phyloP scores from a whole-genome alignment of 805 yeast species.

The Candida sanyiensis region DNA sequence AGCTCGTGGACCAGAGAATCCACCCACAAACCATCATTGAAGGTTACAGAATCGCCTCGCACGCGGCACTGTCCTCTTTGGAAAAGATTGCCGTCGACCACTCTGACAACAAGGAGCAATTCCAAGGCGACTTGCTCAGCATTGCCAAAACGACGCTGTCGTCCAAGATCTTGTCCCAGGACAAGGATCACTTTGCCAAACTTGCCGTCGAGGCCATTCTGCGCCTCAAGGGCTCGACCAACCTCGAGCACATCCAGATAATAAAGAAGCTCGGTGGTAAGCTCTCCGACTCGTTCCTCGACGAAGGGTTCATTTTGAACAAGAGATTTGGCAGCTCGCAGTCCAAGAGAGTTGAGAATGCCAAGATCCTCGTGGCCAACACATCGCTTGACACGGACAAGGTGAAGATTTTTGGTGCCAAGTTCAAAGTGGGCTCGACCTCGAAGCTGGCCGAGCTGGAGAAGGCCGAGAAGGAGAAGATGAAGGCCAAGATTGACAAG shows the following conservation, averaged over 20 bases:
- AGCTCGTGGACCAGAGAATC: constrained; percentile 82
- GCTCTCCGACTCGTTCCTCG: constrained; percentile 84
- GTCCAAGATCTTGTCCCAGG: constrained; percentile 91
- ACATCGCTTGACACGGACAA: constrained; percentile 97
- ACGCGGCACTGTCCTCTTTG: constrained; percentile 79
- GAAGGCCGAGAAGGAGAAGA: constrained; percentile 88
- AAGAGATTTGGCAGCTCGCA: constrained; percentile 93
- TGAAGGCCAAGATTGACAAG: constrained; percentile 84
- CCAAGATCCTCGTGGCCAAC: constrained; percentile 86
- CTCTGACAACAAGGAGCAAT: constrained; percentile 64
- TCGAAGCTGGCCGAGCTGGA: constrained; percentile 89
- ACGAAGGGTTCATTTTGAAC: constrained; percentile 90
- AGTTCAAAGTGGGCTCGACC: constrained; percentile 93
- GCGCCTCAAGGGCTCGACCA: constrained; percentile 81
- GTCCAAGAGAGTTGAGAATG: constrained; percentile 78
- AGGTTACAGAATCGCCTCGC: constrained; percentile 86
- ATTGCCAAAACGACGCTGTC: constrained; percentile 93
- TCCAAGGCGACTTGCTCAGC: constrained; percentile 68
- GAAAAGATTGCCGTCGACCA: constrained; percentile 72
- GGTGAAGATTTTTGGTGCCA: constrained; percentile 96
- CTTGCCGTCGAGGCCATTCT: constrained; percentile 93
- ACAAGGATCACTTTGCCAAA: constrained; percentile 80
- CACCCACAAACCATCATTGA: constrained; percentile 98
- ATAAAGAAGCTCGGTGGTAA: constrained; percentile 93
- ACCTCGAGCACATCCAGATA: constrained; percentile 89